Evolutionary conservation across 2,329 filamentous ascomycete species (phyloP).

Genomic region (Ascochyta koolunga): DNA sequence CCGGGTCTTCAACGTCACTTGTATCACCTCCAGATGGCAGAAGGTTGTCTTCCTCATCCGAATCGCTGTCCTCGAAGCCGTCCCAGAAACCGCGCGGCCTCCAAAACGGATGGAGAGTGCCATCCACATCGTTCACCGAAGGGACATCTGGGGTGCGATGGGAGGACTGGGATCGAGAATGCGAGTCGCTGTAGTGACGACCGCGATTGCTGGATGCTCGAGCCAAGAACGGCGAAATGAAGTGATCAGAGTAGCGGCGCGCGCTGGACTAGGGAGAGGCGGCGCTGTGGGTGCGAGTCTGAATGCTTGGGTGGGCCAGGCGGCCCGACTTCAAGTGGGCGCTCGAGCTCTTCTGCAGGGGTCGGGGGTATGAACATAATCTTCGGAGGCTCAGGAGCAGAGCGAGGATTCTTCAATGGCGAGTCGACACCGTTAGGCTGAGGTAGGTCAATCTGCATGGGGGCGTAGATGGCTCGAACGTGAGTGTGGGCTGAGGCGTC

Average conservation of each 20-base stretch:
- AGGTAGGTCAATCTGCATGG: constrained; percentile 36
- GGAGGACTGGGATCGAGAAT: constrained; percentile 18
- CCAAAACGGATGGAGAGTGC: constrained; percentile 66
- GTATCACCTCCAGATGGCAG: constrained; percentile 56
- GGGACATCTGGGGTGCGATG: constrained; percentile 33
- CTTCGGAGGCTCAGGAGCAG: constrained; percentile 62
- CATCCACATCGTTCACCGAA: constrained; percentile 48
- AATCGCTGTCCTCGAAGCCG: constrained; percentile 54
- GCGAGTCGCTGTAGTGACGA: constrained; percentile 30
- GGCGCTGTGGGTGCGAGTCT: constrained; percentile 45
- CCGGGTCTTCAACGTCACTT: constrained; percentile 44
- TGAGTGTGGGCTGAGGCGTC: constrained; percentile 35
- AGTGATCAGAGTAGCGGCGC: constrained; percentile 53
- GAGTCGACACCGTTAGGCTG: constrained; percentile 55
- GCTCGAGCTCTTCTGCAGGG: constrained; percentile 55
- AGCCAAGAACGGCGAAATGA: constrained; percentile 51
- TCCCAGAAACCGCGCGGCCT: constrained; percentile 69
- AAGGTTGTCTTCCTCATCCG: constrained; percentile 42
- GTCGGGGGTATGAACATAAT: constrained; percentile 63
- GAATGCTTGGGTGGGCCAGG: constrained; percentile 39
- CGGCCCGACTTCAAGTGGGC: constrained; percentile 44
- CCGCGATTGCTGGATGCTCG: constrained; percentile 35
- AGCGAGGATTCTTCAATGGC: constrained; percentile 64
- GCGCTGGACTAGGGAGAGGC: constrained; percentile 50
- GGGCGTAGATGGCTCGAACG: constrained; percentile 46